These are phyloP conservation scores for Exophiala aquamarina DNA, from an alignment of 2,329 filamentous ascomycete genomes.

Conservation along the genomic window DNA sequence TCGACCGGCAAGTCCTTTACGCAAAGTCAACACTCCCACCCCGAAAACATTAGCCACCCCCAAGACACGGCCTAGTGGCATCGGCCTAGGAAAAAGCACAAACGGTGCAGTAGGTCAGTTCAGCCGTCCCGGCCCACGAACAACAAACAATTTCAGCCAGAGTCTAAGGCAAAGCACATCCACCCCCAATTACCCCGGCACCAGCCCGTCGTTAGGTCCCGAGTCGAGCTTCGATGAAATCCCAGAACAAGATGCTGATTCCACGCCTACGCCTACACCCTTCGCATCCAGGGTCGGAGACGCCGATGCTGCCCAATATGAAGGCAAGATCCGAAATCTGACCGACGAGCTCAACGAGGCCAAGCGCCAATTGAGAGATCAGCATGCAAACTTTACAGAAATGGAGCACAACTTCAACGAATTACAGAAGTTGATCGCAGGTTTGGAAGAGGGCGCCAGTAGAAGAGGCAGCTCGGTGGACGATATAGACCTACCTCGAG, in stretches of 20 bases:
- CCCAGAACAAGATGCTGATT: slow-evolving; percentile 47
- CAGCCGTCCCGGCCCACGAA: slow-evolving; percentile 61
- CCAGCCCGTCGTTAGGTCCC: slow-evolving; percentile 29
- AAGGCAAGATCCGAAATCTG: slow-evolving; percentile 61
- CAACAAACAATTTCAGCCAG: slow-evolving; percentile 38
- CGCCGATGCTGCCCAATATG: slow-evolving; percentile 30
- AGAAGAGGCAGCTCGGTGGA: slow-evolving; percentile 51
- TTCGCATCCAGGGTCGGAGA: slow-evolving; percentile 24
- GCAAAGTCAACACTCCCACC: slow-evolving; percentile 57
- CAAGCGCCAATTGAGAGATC: slow-evolving; percentile 89
- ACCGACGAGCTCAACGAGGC: slow-evolving; percentile 68
- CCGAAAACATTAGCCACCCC: slow-evolving; percentile 24
- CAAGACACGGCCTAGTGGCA: slow-evolving; percentile 24
- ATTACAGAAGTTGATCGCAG: slow-evolving; percentile 69
- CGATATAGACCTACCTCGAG: slow-evolving; percentile 47
- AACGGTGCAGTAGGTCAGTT: slow-evolving; percentile 61
- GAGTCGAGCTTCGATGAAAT: slow-evolving; percentile 44
- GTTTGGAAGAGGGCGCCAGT: slow-evolving; percentile 17
- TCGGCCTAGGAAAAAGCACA: slow-evolving; percentile 39
- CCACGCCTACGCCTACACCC: slow-evolving; percentile 44
- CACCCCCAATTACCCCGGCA: slow-evolving; percentile 11
- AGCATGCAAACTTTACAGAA: slow-evolving; percentile 76
- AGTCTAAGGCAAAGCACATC: slow-evolving; percentile 28
- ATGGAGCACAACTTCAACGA: slow-evolving; percentile 90
- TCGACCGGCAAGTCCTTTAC: slow-evolving; percentile 81